phyloP scores from a whole-genome alignment of 306 rosid genomes.

The Hylodesmum podocarpum region DNA sequence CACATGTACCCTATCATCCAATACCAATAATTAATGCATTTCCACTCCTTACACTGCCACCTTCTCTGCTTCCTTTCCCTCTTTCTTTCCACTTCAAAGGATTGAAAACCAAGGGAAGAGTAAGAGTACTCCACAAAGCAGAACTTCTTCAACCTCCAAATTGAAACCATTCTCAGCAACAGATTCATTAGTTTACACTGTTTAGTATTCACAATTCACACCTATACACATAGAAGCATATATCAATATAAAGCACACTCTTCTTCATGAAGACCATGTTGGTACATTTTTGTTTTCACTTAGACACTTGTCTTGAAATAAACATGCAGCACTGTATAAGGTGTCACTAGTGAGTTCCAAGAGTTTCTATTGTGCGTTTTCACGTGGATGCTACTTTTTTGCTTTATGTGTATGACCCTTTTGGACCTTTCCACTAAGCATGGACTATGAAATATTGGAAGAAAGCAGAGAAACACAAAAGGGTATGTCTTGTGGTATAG shows the following conservation, averaged over 20 bases:
- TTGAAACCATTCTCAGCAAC: constrained; percentile 43
- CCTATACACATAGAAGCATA: background rate
- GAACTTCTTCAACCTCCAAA: constrained; percentile 43
- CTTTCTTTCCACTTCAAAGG: constrained; percentile 28
- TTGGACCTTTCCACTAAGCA: background rate
- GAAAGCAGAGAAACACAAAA: background rate
- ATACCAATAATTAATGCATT: constrained; percentile 50
- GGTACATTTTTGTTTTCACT: background rate
- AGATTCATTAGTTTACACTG: background rate
- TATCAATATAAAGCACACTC: background rate
- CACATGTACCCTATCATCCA: constrained; percentile 67
- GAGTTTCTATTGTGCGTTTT: background rate
- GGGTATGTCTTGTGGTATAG: background rate
- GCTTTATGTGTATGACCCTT: background rate
- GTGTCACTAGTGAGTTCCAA: constrained; percentile 11
- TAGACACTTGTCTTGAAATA: constrained; percentile 34
- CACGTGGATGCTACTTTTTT: constrained; percentile 13
- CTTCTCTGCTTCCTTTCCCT: constrained; percentile 24
- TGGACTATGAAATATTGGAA: background rate
- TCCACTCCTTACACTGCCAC: constrained; percentile 46
- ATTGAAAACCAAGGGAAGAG: constrained; percentile 33
- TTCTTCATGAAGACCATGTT: background rate
- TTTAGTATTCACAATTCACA: background rate
- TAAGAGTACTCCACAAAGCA: constrained; percentile 32
- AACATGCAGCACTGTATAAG: constrained; percentile 21